Percentiles rank a stretch among this genome's conserved stretches.
phyloP scores from a whole-genome alignment of 345 rosid species.

The Salix udensis region DNA sequence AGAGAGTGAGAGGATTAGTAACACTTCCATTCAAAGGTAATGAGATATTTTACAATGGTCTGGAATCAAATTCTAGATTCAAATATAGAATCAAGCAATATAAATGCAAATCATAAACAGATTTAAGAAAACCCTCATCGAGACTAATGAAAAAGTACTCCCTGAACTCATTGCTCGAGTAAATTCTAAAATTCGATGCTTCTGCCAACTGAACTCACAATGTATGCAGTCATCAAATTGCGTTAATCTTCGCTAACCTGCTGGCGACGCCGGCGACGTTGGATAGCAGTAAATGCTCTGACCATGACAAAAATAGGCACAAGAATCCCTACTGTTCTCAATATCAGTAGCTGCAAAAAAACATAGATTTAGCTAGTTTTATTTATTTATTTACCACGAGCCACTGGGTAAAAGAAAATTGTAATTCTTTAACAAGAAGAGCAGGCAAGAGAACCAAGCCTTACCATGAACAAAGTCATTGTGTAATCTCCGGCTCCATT shows the following conservation, averaged over 20 bases:
- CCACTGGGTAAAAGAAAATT: neutral
- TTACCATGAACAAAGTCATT: slow-evolving; percentile 51
- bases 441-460: slow-evolving; percentile 6
- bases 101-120: neutral
- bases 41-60: too few relatives aligned
- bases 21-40: neutral
- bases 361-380: neutral
- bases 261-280: slow-evolving; percentile 37
- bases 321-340: slow-evolving; percentile 62
- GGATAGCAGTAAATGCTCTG: slow-evolving; percentile 45
- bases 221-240: neutral
- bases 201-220: neutral
- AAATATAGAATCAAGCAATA: too few relatives aligned
- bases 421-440: neutral
- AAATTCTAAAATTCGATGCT: neutral
- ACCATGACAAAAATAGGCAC: slow-evolving; percentile 54
- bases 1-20: neutral
- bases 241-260: slow-evolving; percentile 25
- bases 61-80: neutral
- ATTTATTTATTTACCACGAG: neutral
- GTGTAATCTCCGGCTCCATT: slow-evolving; percentile 56
- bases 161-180: neutral
- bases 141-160: neutral
- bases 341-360: slow-evolving; percentile 45
- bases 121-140: neutral